Evolutionary conservation across 2,329 filamentous ascomycete genomes (phyloP), one percentile per base, ranked within the genome.

Genomic region (Xylaria sp.): DNA sequence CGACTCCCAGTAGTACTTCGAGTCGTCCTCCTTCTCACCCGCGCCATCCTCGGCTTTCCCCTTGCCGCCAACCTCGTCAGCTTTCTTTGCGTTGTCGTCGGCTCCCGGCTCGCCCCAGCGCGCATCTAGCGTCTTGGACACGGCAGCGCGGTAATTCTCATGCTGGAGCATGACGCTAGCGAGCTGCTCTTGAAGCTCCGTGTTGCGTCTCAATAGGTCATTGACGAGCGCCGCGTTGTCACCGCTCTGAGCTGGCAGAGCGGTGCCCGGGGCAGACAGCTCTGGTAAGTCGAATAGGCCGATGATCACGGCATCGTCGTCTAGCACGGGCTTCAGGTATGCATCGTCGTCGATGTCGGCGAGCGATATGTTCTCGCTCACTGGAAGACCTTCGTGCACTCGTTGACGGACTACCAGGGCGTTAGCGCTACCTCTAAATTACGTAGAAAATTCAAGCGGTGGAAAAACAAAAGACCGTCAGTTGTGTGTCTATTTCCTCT

Each of bases 301-400:
- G 78, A 97, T 94, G 37, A 99, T 88, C 62, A 98, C 84, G 3
- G 94, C 92, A 78, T 99, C 96, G 73, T 98, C 93, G 67, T 96
- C 91, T 8, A 99, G 82, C 3, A 94, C 90, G 0, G 96, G 96
- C 77, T 92, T 92, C 67, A 99, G 84, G 77, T 90, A 97, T 72
- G 87, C 86, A 71, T 98, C 95, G 69, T 93, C 88, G n/a, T 89
- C 85, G 70, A 98, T 90, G 29, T 89, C 84, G 1, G 84, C 82
- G 42, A 83, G 83, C 2, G 88, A 84, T 66, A 93, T 89, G 51
- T 91, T 81, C 66, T 87, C 84, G 0, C 88, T 88, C 2, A 88
- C 77, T 6, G 81, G 50, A 40, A 79, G 74, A 50, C 82, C 81
- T 44, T 85, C 81, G 62, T 82, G 82, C 25, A 83, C 83, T 25